Evolutionary conservation across 805 yeast species (phyloP).

Genomic region (Metschnikowia noctiluminum): DNA sequence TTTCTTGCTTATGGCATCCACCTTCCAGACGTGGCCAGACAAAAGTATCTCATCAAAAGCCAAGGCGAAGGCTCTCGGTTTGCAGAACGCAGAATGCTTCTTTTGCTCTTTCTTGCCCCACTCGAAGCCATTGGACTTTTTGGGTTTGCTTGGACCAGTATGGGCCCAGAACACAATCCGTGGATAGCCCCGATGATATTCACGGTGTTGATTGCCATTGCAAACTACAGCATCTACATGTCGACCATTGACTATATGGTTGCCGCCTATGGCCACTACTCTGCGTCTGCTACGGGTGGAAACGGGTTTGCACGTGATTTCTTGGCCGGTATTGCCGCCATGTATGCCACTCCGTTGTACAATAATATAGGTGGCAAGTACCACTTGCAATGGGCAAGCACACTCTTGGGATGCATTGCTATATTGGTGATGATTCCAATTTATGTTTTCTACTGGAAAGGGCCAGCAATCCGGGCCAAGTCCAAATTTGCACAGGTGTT

Average conservation of each 20-base stretch:
- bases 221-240: slow-evolving; percentile 41
- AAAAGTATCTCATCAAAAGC: slow-evolving; percentile 20
- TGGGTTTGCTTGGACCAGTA: slow-evolving; percentile 42
- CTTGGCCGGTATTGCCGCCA: slow-evolving; percentile 37
- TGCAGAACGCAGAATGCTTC: slow-evolving; percentile 28
- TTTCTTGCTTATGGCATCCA: slow-evolving; percentile 33
- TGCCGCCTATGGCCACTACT: slow-evolving; percentile 40
- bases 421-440: slow-evolving; percentile 33
- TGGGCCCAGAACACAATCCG: slow-evolving; percentile 36
- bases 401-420: slow-evolving; percentile 34
- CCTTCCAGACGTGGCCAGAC: slow-evolving; percentile 32
- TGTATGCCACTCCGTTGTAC: slow-evolving; percentile 39
- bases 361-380: slow-evolving; percentile 26
- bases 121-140: slow-evolving; percentile 37
- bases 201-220: slow-evolving; percentile 35
- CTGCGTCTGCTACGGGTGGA: slow-evolving; percentile 44
- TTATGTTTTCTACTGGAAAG: slow-evolving; percentile 39
- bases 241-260: slow-evolving; percentile 44
- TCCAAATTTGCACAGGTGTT: slow-evolving; percentile 37
- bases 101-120: slow-evolving; percentile 36
- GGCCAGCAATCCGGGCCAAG: slow-evolving; percentile 32
- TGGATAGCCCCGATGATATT: slow-evolving; percentile 44
- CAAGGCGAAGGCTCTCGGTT: slow-evolving; percentile 26
- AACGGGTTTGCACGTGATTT: slow-evolving; percentile 42
- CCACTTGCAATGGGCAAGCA: slow-evolving; percentile 39